Conservation (phyloP, 179 eudicot species). For the Gypsophila paniculata region DNA sequence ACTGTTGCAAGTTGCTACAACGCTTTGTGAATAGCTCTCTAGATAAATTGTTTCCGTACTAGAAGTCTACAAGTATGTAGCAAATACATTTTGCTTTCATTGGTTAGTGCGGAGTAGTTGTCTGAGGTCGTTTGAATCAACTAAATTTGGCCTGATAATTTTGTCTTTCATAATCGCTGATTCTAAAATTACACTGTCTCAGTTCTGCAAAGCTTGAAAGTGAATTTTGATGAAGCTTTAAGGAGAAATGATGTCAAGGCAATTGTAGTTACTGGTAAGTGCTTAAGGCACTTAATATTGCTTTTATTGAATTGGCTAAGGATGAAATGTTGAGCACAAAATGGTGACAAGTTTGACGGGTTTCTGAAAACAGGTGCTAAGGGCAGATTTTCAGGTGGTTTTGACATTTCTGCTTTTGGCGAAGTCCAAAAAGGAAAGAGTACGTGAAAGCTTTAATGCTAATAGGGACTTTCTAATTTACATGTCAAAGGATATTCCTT, state of each 20-base stretch:
- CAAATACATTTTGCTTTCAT: not conserved
- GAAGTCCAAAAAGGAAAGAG: slow-evolving; percentile 57
- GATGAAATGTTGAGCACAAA: not conserved
- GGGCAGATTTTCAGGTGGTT: slow-evolving; percentile 91
- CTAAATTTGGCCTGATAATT: not conserved
- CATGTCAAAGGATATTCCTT: not conserved
- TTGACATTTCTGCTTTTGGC: slow-evolving; percentile 78
- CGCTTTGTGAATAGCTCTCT: not conserved
- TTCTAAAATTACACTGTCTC: slow-evolving; percentile 15
- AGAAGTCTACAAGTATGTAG: too few species aligned
- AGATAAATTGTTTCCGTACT: not conserved
- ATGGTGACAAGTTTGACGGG: not conserved
- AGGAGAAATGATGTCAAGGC: slow-evolving; percentile 77
- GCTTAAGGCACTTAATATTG: not conserved
- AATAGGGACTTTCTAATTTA: not conserved
- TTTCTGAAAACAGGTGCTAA: slow-evolving; percentile 57
- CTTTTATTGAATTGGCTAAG: slow-evolving; percentile 11
- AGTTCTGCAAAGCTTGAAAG: slow-evolving; percentile 69
- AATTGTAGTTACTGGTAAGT: slow-evolving; percentile 70
- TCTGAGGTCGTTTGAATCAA: not conserved
- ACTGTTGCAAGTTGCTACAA: not conserved
- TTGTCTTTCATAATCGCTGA: not conserved
- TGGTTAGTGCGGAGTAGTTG: not conserved
- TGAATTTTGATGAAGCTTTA: slow-evolving; percentile 56
- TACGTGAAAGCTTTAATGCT: slow-evolving; percentile 23